Percentiles rank a stretch among this genome's conserved stretches.
These are phyloP conservation scores for Kwoniella sp. DNA, from an alignment of 768 basidiomycete species.

Conservation along the genomic window DNA sequence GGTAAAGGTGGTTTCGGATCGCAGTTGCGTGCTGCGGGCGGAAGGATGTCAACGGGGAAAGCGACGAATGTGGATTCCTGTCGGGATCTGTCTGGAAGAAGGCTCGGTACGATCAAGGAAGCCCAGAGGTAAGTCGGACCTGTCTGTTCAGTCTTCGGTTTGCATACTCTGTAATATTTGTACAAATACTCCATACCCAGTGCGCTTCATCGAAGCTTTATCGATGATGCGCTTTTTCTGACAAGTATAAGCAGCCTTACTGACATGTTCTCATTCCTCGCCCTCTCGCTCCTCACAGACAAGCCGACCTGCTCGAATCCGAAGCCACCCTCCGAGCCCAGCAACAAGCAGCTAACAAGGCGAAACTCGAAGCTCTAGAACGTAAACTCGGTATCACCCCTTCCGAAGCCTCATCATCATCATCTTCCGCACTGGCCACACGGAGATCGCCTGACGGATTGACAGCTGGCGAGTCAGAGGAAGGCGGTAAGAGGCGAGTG, in stretches of 20 bases:
- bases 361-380: conserved; percentile 82
- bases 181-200: too few species aligned
- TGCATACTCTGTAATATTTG: neutral
- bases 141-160: too few species aligned
- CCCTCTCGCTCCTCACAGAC: conserved; percentile 27
- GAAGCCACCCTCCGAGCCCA: conserved; percentile 81
- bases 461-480: conserved; percentile 7
- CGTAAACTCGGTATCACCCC: conserved; percentile 71
- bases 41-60: conserved; percentile 83
- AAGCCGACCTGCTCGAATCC: conserved; percentile 64
- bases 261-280: neutral
- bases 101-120: conserved; percentile 92
- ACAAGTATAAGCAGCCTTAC: neutral
- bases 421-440: neutral
- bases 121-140: conserved; percentile 74
- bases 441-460: neutral
- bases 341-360: conserved; percentile 72
- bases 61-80: conserved; percentile 87
- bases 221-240: neutral
- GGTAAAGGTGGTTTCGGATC: conserved; percentile 98
- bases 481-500: conserved; percentile 23
- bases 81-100: conserved; percentile 83
- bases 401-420: conserved; percentile 7
- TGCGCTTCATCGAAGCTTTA: too few species aligned
- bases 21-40: conserved; percentile 93